phyloP scores from a whole-genome alignment of 2,329 filamentous ascomycete genomes.

The Arthrobotrys sphaeroides region DNA sequence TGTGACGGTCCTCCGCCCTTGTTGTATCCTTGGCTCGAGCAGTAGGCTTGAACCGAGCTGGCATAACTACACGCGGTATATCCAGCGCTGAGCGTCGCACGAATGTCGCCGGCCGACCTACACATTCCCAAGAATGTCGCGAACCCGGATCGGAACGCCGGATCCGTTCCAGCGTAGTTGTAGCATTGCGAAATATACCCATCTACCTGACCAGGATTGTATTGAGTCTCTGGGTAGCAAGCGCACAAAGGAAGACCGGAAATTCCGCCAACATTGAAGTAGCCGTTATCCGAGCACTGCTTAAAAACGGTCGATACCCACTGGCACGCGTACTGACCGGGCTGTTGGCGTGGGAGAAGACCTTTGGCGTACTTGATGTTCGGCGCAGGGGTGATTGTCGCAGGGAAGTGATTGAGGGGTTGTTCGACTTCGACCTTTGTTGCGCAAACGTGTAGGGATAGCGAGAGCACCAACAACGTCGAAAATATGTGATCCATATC shows the following conservation, averaged over 20 bases:
- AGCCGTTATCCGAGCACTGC: slow-evolving; percentile 43
- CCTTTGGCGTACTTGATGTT: slow-evolving; percentile 28
- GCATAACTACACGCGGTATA: slow-evolving; percentile 31
- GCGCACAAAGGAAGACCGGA: slow-evolving; percentile 42
- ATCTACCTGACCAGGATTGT: slow-evolving; percentile 39
- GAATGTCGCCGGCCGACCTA: slow-evolving; percentile 42
- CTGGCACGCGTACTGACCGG: slow-evolving; percentile 36
- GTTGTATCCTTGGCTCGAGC: slow-evolving; percentile 21
- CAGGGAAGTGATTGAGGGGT: background rate
- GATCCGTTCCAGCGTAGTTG: slow-evolving; percentile 32
- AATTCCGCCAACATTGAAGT: slow-evolving; percentile 28
- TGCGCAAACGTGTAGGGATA: background rate
- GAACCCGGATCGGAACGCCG: slow-evolving; percentile 33
- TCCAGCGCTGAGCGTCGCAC: slow-evolving; percentile 15
- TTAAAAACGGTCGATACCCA: slow-evolving; percentile 36
- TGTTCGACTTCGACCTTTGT: slow-evolving; percentile 10
- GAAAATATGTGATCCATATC: slow-evolving; percentile 5
- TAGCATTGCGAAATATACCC: slow-evolving; percentile 50
- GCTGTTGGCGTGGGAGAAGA: slow-evolving; percentile 28
- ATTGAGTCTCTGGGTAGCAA: slow-evolving; percentile 31
- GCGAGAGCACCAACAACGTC: background rate
- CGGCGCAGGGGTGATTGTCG: slow-evolving; percentile 45
- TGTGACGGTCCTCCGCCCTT: slow-evolving; percentile 11
- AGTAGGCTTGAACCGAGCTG: slow-evolving; percentile 17
- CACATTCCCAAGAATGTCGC: slow-evolving; percentile 39